Conservation (phyloP, 2,329 filamentous ascomycete genomes). For the Zasmidium cellare region DNA sequence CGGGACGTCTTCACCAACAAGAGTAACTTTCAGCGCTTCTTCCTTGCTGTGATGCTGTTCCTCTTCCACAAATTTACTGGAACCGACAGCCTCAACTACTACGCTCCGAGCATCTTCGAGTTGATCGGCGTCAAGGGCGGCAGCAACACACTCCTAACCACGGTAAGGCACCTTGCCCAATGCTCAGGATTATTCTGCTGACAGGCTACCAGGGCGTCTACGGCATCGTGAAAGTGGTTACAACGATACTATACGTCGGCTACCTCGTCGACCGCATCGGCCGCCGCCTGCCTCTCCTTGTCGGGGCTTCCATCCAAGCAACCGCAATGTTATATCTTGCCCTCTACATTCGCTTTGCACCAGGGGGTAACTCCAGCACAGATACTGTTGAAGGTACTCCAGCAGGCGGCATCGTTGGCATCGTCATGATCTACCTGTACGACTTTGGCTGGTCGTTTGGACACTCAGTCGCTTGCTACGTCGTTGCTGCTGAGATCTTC, state of each 20-base stretch:
- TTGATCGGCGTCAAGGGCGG: slow-evolving; percentile 16
- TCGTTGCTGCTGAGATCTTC: slow-evolving; percentile 22
- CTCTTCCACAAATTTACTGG: slow-evolving; percentile 23
- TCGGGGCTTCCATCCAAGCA: slow-evolving; percentile 21
- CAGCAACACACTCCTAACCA: slow-evolving; percentile 16
- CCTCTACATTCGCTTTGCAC: slow-evolving; percentile 18
- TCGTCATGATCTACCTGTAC: slow-evolving; percentile 20
- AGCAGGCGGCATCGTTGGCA: slow-evolving; percentile 20
- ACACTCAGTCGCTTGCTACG: slow-evolving; percentile 21
- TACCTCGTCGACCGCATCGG: slow-evolving; percentile 23
- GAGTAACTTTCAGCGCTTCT: slow-evolving; percentile 19
- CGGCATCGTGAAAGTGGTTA: slow-evolving; percentile 21
- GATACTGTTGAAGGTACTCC: slow-evolving; percentile 13
- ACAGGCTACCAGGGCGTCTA: slow-evolving; percentile 22
- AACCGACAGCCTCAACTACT: slow-evolving; percentile 19
- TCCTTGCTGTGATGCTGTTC: slow-evolving; percentile 19
- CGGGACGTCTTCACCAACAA: slow-evolving; percentile 17
- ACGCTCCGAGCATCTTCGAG: slow-evolving; percentile 17
- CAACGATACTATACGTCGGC: slow-evolving; percentile 21
- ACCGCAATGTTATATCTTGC: slow-evolving; percentile 21
- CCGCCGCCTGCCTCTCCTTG: slow-evolving; percentile 17
- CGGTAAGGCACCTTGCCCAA: no score
- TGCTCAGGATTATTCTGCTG: no score
- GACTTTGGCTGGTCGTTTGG: slow-evolving; percentile 23
- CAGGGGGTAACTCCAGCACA: neutral